These are phyloP conservation scores for Allium sativum DNA, from an alignment of 106 monocot genomes.

Conservation along the genomic window DNA sequence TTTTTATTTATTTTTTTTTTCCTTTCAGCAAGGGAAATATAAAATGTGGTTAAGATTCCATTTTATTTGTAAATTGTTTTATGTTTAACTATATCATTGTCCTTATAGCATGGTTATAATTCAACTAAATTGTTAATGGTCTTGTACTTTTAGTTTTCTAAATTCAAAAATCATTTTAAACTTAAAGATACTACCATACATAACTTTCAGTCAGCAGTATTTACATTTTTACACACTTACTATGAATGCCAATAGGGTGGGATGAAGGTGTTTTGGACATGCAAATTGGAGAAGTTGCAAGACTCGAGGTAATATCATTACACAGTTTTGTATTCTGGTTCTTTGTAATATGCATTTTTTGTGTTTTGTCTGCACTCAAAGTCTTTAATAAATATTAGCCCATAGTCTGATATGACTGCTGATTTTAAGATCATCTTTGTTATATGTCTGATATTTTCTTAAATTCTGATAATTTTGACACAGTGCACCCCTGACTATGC, in stretches of 20 bases:
- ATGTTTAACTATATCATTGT: not conserved
- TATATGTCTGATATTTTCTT: not conserved
- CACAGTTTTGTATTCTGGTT: not conserved
- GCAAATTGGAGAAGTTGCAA: conserved; percentile 77
- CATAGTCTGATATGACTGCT: too few species aligned
- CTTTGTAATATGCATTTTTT: too few species aligned
- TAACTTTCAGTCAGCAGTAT: too few species aligned
- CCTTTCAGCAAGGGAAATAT: not conserved
- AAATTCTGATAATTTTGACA: too few species aligned
- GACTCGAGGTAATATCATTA: conserved; percentile 44
- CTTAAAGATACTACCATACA: too few species aligned
- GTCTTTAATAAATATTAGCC: too few species aligned
- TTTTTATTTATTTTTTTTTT: not conserved
- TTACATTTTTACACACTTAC: too few species aligned
- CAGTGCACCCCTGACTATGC: conserved; percentile 58
- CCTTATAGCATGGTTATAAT: not conserved
- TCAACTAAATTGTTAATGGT: not conserved
- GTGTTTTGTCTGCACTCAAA: too few species aligned
- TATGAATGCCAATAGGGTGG: conserved; percentile 37
- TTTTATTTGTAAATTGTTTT: too few species aligned
- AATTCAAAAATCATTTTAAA: too few species aligned
- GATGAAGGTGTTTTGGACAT: conserved; percentile 79
- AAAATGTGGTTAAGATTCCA: too few species aligned
- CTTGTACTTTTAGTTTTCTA: not conserved
- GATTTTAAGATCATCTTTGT: too few species aligned